These are phyloP conservation scores for Ogataea nitratoaversa DNA, from an alignment of 805 yeast genomes.

Conservation along the genomic window DNA sequence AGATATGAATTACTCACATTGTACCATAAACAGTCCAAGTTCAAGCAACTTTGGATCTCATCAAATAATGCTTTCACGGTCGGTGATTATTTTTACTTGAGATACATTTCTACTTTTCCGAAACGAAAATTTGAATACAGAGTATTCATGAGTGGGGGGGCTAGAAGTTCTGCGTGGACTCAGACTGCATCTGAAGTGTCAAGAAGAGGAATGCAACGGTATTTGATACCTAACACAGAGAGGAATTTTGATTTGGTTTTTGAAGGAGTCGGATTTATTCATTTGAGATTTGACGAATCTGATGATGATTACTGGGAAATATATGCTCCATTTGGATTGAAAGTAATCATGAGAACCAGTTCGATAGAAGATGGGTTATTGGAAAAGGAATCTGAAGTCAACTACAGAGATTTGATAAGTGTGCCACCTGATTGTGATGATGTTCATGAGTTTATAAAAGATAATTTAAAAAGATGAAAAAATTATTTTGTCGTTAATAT, in stretches of 20 bases:
- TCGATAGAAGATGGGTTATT: too few relatives aligned
- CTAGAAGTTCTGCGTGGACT: too few relatives aligned
- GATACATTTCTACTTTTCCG: too few relatives aligned
- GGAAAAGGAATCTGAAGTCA: too few relatives aligned
- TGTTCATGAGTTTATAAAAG: too few relatives aligned
- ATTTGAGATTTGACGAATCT: constrained; percentile 2
- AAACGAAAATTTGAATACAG: too few relatives aligned
- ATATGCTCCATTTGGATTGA: constrained; percentile 7
- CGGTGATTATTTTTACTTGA: neutral
- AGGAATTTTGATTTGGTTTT: constrained; percentile 12
- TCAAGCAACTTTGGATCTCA: neutral
- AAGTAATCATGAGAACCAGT: constrained; percentile 8
- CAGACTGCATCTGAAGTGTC: too few relatives aligned
- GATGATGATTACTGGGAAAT: constrained; percentile 7
- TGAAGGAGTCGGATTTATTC: constrained; percentile 14
- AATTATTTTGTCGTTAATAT: too few relatives aligned
- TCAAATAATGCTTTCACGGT: neutral
- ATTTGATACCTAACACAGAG: constrained; percentile 6
- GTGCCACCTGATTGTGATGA: too few relatives aligned
- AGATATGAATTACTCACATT: neutral
- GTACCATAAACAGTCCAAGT: neutral
- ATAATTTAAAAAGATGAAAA: too few relatives aligned
- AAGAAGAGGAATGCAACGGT: constrained; percentile 1
- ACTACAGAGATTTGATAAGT: too few relatives aligned
- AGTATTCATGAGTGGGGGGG: too few relatives aligned